A percentile compares a stretch with the other conserved stretches of the same genome.
These are phyloP conservation scores for Raffaelea arxii DNA, from an alignment of 2,329 filamentous ascomycete genomes.

Conservation along the genomic window DNA sequence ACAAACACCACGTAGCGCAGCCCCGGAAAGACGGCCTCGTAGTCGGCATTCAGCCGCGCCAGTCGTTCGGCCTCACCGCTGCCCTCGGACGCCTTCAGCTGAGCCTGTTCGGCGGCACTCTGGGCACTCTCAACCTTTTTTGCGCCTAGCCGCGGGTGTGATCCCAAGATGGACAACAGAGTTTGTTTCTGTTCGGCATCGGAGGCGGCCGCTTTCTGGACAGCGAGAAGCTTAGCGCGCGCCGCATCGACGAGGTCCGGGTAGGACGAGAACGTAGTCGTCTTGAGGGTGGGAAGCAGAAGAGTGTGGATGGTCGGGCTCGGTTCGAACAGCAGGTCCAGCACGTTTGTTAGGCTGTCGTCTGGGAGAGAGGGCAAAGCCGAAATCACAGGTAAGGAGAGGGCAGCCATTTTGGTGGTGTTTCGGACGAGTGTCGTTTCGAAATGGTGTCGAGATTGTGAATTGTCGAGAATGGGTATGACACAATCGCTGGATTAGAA, in stretches of 20 bases:
- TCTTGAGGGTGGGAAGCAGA: slow-evolving; percentile 55
- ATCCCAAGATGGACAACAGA: slow-evolving; percentile 64
- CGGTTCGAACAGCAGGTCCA: slow-evolving; percentile 81
- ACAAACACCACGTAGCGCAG: slow-evolving; percentile 88
- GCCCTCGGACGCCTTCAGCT: slow-evolving; percentile 48
- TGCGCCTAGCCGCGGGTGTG: slow-evolving; percentile 76
- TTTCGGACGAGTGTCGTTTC: no score
- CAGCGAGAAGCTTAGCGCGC: slow-evolving; percentile 49
- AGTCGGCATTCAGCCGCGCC: slow-evolving; percentile 59
- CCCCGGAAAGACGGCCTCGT: slow-evolving; percentile 73
- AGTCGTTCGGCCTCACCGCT: slow-evolving; percentile 49
- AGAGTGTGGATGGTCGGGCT: slow-evolving; percentile 64
- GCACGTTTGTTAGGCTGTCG: slow-evolving; percentile 42
- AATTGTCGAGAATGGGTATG: no score
- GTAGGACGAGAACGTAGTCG: slow-evolving; percentile 54
- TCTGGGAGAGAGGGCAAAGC: slow-evolving; percentile 47
- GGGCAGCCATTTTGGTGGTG: slow-evolving; percentile 8
- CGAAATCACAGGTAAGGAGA: slow-evolving; percentile 46
- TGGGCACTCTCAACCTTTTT: slow-evolving; percentile 74
- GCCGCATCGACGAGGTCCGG: slow-evolving; percentile 57
- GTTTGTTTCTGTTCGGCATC: slow-evolving; percentile 35
- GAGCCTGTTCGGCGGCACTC: slow-evolving; percentile 73
- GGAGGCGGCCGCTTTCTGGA: slow-evolving; percentile 33
- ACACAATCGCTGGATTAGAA: no score
- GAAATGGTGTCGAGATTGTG: no score